phyloP scores from a whole-genome alignment of 2,329 filamentous ascomycete species.

The Ceratocystis papillata region DNA sequence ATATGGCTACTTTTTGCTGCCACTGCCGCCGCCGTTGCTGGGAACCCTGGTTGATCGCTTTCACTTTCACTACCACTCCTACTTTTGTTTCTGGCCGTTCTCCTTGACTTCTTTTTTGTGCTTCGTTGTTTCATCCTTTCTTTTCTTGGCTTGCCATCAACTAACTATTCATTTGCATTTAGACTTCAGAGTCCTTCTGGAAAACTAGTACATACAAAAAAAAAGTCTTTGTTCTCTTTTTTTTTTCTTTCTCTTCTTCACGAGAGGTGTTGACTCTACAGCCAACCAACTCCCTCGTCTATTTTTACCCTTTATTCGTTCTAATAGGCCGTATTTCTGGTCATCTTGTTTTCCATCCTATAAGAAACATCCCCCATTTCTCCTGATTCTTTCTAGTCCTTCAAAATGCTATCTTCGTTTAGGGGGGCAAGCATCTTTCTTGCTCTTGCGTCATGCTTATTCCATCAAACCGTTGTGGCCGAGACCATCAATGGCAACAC shows the following conservation, averaged over 20 bases:
- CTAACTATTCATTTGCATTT: background rate
- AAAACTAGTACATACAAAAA: background rate
- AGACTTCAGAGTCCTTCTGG: background rate
- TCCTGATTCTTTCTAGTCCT: background rate
- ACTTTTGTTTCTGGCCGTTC: background rate
- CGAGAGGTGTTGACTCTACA: background rate
- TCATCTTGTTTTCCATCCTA: background rate
- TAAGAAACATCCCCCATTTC: background rate
- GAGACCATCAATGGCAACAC: slow-evolving; percentile 20
- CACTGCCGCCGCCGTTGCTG: background rate
- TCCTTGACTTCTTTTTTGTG: background rate
- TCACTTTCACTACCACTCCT: background rate
- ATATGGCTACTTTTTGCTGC: background rate
- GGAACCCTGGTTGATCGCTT: background rate
- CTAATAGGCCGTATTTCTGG: slow-evolving; percentile 1
- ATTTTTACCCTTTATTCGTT: slow-evolving; percentile 4
- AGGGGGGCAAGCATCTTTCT: slow-evolving; percentile 9
- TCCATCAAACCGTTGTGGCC: background rate
- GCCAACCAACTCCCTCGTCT: background rate
- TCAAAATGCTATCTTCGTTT: slow-evolving; percentile 14
- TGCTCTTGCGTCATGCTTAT: slow-evolving; percentile 3
- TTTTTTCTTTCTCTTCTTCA: background rate
- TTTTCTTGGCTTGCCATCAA: background rate
- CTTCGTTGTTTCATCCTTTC: background rate
- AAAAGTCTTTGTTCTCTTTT: background rate